Percentiles rank a stretch among this genome's conserved stretches.
These are phyloP conservation scores for Saccharomyces uvarum DNA, from an alignment of 1,139 yeast genomes.

Conservation along the genomic window DNA sequence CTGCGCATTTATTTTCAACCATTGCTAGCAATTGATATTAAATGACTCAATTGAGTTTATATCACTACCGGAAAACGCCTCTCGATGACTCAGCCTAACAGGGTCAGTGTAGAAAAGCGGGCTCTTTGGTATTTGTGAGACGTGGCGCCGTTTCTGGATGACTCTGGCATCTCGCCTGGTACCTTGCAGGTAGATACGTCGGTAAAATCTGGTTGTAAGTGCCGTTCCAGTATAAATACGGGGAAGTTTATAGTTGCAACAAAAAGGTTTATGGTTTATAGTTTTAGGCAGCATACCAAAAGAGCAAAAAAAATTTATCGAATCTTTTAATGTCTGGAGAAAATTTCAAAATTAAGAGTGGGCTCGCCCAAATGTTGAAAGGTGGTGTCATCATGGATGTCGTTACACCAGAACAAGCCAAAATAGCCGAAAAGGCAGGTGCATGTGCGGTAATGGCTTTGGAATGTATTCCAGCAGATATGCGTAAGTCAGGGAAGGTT, in stretches of 20 bases:
- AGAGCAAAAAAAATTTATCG: background rate
- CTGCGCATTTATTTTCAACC: background rate
- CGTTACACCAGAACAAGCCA: slow-evolving; percentile 51
- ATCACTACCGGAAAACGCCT: background rate
- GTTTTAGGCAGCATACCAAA: background rate
- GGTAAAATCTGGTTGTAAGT: background rate
- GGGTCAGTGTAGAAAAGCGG: background rate
- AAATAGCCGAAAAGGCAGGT: slow-evolving; percentile 75
- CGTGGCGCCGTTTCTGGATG: background rate
- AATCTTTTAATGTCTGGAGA: background rate
- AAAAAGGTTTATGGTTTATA: background rate
- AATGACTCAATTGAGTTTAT: background rate
- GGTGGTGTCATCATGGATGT: slow-evolving; percentile 68
- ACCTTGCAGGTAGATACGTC: background rate
- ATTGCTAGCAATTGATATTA: background rate
- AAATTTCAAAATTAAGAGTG: slow-evolving; percentile 60
- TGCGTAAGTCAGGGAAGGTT: slow-evolving; percentile 76
- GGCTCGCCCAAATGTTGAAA: slow-evolving; percentile 82
- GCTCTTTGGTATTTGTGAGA: background rate
- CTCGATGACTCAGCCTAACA: background rate
- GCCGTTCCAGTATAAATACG: background rate
- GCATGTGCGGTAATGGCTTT: slow-evolving; percentile 91
- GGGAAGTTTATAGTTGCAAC: background rate
- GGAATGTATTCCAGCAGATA: slow-evolving; percentile 81
- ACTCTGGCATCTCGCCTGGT: background rate